Conservation (phyloP, 148 eudicot genomes). For the Oxyria digyna region DNA sequence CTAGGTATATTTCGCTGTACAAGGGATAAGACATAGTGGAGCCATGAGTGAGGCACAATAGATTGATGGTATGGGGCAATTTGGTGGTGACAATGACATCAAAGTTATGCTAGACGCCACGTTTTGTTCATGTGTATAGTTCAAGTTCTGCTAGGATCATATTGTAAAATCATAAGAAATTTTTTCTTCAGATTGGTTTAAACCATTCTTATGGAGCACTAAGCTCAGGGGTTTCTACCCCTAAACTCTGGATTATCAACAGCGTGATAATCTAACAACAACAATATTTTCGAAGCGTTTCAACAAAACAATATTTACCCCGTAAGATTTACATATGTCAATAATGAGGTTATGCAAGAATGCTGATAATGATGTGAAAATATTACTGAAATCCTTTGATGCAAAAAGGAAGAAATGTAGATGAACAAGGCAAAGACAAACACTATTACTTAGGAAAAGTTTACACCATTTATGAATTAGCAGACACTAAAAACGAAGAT, state of each 20-base stretch:
- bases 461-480: not conserved
- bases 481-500: not conserved
- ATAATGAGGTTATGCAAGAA: not conserved
- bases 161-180: not conserved
- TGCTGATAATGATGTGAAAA: not conserved
- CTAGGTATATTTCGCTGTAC: not conserved
- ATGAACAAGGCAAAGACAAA: not conserved
- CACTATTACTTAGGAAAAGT: not conserved
- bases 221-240: not conserved
- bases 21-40: not conserved
- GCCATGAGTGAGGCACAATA: not conserved
- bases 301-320: not conserved
- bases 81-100: not conserved
- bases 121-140: not conserved
- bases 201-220: not conserved
- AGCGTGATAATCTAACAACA: not conserved
- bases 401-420: not conserved
- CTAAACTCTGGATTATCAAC: not conserved
- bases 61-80: not conserved
- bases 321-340: not conserved
- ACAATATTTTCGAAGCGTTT: not conserved
- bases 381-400: not conserved
- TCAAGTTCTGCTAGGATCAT: not conserved
- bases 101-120: not conserved
- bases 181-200: not conserved